phyloP scores from a whole-genome alignment of 352 stramenopile genomes.

The Phytophthora pinifolia region DNA sequence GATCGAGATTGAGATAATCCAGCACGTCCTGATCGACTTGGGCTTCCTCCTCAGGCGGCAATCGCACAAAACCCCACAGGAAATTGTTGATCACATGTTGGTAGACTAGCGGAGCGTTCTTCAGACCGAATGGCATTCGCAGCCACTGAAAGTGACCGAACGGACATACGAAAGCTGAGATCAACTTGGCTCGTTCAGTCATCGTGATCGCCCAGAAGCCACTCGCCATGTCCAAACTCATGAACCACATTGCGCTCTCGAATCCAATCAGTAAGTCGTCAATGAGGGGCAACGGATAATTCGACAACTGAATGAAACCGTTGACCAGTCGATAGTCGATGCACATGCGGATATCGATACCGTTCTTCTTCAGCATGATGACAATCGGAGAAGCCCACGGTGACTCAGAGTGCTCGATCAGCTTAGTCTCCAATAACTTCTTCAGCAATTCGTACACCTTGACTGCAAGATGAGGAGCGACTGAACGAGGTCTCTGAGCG shows the following conservation, averaged over 20 bases:
- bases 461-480: background rate
- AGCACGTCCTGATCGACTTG: background rate
- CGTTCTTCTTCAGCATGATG: background rate
- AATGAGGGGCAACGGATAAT: constrained; percentile 20
- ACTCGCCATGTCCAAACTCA: constrained; percentile 10
- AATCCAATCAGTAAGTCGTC: constrained; percentile 22
- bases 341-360: constrained; percentile 4
- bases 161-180: too few species aligned
- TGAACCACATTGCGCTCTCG: background rate
- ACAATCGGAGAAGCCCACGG: background rate
- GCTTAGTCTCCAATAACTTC: background rate
- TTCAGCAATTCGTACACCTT: constrained; percentile 1
- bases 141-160: too few species aligned
- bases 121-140: background rate
- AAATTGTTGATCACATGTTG: too few species aligned
- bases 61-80: too few species aligned
- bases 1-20: background rate
- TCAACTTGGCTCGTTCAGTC: background rate
- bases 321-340: constrained; percentile 24
- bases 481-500: background rate
- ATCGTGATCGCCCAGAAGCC: background rate
- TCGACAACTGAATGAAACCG: constrained; percentile 7
- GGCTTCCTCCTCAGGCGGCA: background rate
- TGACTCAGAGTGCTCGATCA: background rate
- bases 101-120: too few species aligned